Percentiles rank a stretch among this genome's conserved stretches.
Evolutionary conservation across 345 rosid species (phyloP).

Genomic region (Citrus unshiu): DNA sequence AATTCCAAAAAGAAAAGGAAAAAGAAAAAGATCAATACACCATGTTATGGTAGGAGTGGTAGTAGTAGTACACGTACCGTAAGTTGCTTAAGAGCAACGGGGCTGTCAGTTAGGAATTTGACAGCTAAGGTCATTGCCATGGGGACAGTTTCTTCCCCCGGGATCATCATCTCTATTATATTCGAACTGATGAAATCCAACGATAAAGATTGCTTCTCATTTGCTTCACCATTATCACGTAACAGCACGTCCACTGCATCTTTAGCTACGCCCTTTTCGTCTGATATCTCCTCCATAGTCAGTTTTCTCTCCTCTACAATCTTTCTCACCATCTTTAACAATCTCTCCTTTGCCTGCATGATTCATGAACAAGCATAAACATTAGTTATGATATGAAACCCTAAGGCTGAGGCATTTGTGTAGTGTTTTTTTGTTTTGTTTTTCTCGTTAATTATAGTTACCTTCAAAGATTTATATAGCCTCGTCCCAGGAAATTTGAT

Average conservation of each 20-base stretch:
- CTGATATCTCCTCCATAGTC: constrained; percentile 31
- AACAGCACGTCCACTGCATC: constrained; percentile 74
- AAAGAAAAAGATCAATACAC: neutral
- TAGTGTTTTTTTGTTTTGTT: neutral
- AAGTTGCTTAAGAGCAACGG: constrained; percentile 55
- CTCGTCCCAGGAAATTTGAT: constrained; percentile 87
- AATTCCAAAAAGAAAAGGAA: neutral
- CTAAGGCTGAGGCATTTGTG: neutral
- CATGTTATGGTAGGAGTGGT: neutral
- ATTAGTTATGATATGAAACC: neutral
- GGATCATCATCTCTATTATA: constrained; percentile 94
- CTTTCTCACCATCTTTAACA: constrained; percentile 56
- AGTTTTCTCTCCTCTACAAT: constrained; percentile 60
- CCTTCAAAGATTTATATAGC: constrained; percentile 83
- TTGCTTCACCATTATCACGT: constrained; percentile 41
- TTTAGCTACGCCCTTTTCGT: constrained; percentile 15
- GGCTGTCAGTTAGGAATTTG: constrained; percentile 67
- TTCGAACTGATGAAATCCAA: constrained; percentile 69
- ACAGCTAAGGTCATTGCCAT: constrained; percentile 87
- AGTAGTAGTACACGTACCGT: constrained; percentile 41
- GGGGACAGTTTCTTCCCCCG: constrained; percentile 93
- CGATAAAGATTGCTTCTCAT: constrained; percentile 53
- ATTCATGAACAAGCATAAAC: constrained; percentile 26
- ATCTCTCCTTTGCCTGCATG: constrained; percentile 74
- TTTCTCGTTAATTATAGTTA: neutral